These are phyloP conservation scores for Mortierella alpina DNA, from an alignment of 192 early-diverging fungal genomes.

Conservation along the genomic window DNA sequence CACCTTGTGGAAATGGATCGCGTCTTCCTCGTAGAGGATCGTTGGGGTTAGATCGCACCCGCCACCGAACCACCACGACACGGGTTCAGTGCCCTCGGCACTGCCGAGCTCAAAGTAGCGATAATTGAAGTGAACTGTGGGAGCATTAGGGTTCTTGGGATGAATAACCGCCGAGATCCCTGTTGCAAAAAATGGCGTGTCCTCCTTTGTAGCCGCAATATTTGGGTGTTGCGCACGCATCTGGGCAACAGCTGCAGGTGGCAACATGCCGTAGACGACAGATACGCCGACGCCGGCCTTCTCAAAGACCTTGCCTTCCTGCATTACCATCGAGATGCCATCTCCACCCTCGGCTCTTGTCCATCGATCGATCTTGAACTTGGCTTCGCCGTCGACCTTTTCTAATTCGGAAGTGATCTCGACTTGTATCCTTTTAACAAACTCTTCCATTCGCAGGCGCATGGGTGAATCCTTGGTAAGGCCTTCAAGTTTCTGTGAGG, in stretches of 20 bases:
- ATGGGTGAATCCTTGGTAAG: constrained; percentile 69
- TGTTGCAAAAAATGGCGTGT: constrained; percentile 85
- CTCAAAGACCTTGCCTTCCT: constrained; percentile 92
- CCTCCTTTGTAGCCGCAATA: constrained; percentile 60
- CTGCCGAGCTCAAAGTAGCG: constrained; percentile 93
- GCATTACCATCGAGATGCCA: constrained; percentile 91
- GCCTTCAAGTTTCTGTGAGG: constrained; percentile 48
- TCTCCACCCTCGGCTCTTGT: constrained; percentile 89
- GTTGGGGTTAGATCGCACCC: constrained; percentile 94
- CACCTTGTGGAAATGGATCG: constrained; percentile 89
- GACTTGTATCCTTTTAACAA: constrained; percentile 80
- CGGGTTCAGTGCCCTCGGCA: constrained; percentile 66
- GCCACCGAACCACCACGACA: constrained; percentile 95
- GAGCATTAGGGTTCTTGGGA: constrained; percentile 93
- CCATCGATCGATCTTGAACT: constrained; percentile 86
- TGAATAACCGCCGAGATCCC: constrained; percentile 94
- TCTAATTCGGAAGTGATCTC: constrained; percentile 79
- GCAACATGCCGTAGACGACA: constrained; percentile 87
- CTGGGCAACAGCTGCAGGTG: constrained; percentile 79
- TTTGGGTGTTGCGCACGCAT: constrained; percentile 88
- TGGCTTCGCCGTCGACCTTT: constrained; percentile 64
- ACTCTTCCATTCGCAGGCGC: constrained; percentile 84
- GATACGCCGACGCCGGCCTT: constrained; percentile 97
- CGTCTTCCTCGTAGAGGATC: constrained; percentile 92
- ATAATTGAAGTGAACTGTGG: constrained; percentile 97